Conservation (phyloP, 2,329 filamentous ascomycete species). For the Pleomassaria siparia region DNA sequence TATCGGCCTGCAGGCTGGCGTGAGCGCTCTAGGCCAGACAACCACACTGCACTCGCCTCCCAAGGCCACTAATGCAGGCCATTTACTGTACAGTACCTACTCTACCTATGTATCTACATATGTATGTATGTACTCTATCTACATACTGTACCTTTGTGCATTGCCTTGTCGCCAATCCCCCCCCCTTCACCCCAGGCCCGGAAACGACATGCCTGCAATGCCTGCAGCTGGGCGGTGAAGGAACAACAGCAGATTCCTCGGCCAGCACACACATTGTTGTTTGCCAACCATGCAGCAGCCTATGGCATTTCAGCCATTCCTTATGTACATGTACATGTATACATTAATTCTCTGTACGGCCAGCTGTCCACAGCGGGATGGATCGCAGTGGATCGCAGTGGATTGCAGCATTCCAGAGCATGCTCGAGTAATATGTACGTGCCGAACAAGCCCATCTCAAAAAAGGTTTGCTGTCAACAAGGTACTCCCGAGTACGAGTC, state of each 20-base stretch:
- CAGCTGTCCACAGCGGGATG: neutral
- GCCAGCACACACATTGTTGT: conserved; percentile 29
- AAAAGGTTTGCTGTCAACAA: neutral
- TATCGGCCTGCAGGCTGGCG: too few relatives aligned
- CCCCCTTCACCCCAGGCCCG: conserved; percentile 35
- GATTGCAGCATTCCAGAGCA: conserved; percentile 15
- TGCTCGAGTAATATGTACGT: neutral
- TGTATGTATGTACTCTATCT: too few relatives aligned
- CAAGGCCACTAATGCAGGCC: too few relatives aligned
- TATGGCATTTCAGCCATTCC: conserved; percentile 19
- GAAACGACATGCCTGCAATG: conserved; percentile 18
- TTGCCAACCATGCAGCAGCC: conserved; percentile 19
- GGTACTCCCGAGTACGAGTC: neutral
- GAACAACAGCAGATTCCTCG: conserved; percentile 21
- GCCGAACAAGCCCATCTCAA: too few relatives aligned
- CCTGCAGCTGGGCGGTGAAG: too few relatives aligned
- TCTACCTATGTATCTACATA: too few relatives aligned
- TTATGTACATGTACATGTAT: too few relatives aligned
- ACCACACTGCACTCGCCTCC: too few relatives aligned
- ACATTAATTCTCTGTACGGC: neutral
- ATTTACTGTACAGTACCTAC: too few relatives aligned
- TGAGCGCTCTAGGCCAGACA: too few relatives aligned
- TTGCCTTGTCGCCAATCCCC: conserved; percentile 5
- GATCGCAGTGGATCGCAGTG: conserved; percentile 17
- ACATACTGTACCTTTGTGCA: conserved; percentile 33